These are phyloP conservation scores for Aspergillus texensis DNA, from an alignment of 2,329 filamentous ascomycete species.

Conservation along the genomic window DNA sequence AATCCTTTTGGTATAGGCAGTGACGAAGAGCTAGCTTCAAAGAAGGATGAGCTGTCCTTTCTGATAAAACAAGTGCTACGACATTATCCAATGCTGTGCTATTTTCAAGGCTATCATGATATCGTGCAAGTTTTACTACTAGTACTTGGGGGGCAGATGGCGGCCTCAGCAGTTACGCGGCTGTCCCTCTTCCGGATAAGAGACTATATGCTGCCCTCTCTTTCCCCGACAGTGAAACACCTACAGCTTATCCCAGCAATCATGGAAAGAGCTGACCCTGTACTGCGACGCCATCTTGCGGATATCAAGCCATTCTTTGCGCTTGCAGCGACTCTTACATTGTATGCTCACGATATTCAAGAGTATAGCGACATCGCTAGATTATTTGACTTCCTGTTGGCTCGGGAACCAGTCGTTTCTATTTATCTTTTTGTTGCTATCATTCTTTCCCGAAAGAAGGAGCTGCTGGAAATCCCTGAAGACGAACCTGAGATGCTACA, in stretches of 20 bases:
- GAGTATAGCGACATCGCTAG: constrained; percentile 85
- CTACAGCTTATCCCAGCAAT: constrained; percentile 86
- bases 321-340: constrained; percentile 86
- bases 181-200: constrained; percentile 88
- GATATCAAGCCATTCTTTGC: constrained; percentile 87
- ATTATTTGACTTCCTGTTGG: constrained; percentile 88
- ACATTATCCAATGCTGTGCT: constrained; percentile 79
- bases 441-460: constrained; percentile 74
- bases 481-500: constrained; percentile 94
- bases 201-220: constrained; percentile 94
- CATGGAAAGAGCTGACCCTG: constrained; percentile 70
- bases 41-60: constrained; percentile 75
- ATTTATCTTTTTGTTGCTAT: constrained; percentile 93
- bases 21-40: constrained; percentile 66
- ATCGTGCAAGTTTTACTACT: constrained; percentile 95
- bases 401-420: constrained; percentile 81
- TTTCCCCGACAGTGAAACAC: constrained; percentile 79
- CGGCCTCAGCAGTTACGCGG: constrained; percentile 69
- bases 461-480: constrained; percentile 79
- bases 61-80: constrained; percentile 83
- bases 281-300: constrained; percentile 74
- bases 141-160: constrained; percentile 68
- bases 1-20: constrained; percentile 57
- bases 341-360: constrained; percentile 96
- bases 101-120: constrained; percentile 98